Base-by-base conservation (phyloP, 1,284 basidiomycete species). In the Irpex sp. region DNA sequence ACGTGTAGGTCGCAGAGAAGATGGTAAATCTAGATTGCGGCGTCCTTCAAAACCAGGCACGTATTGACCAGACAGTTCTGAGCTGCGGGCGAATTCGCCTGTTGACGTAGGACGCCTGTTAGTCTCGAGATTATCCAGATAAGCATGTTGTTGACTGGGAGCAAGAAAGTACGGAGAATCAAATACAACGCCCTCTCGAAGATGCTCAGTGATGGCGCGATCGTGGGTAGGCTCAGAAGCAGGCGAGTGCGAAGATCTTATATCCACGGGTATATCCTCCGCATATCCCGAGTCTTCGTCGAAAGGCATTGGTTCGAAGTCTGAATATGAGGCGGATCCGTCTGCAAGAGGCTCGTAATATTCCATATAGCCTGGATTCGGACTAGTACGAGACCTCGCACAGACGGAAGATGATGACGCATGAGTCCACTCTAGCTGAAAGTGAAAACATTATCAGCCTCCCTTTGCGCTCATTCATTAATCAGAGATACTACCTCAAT, bases 251-350 rank as follows among this genome's bases (percentile, higher is more conserved):
- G 39, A 43, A 43, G 8, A 15, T 9, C 11, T 11, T 11, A 43
- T 43, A 5, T 43, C 15, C 39, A 43, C 39, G 15, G 39, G 39
- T 43, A 17, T 47, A 13, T 11, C 15, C 57, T 69, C 70, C 5
- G 65, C 63, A 64, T 64, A 68, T 2, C 61, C 64, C 7, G 63
- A 68, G 49, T 68, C 65, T 5, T 61, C 64, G n/a, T 58, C 72
- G 5, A 72, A 63, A 9, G 57, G 35, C 66, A 72, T 68, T 0
- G 71, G 67, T 17, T 71, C 61, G 57, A 74, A 74, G 6, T 58
- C 61, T 9, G 65, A 58, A 7, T 43, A 11, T 43, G 39, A 43
- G 15, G 8, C 39, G 11, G 8, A 15, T 43, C 8, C 15, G 15
- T 43, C 39, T 43, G 11, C 39, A 11, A 9, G 8, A 15, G 8